These are phyloP conservation scores for Didymella lethalis DNA, from an alignment of 2,329 filamentous ascomycete genomes.

Conservation along the genomic window DNA sequence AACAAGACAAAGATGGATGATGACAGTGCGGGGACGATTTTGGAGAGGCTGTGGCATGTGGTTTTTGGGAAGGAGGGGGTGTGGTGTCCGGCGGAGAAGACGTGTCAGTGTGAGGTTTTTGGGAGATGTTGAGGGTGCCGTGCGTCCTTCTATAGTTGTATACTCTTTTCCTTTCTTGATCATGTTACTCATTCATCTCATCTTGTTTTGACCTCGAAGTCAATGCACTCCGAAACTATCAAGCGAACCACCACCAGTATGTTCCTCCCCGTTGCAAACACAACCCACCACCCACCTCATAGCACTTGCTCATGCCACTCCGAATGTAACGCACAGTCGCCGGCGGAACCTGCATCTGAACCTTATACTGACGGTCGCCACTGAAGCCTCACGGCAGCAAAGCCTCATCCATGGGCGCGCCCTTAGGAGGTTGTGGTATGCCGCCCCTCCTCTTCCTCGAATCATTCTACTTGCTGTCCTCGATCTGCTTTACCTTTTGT, in stretches of 20 bases:
- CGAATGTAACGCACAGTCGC: background rate
- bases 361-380: background rate
- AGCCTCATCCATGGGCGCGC: background rate
- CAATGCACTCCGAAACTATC: background rate
- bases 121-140: conserved; percentile 12
- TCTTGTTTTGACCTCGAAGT: background rate
- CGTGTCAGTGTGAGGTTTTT: conserved; percentile 43
- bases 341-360: background rate
- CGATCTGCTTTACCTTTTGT: background rate
- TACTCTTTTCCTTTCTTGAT: background rate
- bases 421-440: too few species aligned
- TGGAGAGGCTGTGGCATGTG: conserved; percentile 40
- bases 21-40: conserved; percentile 34
- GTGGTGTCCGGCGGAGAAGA: conserved; percentile 33
- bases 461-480: background rate
- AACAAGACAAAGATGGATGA: conserved; percentile 38
- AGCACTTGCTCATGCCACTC: background rate
- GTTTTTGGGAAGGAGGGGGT: conserved; percentile 34
- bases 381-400: background rate
- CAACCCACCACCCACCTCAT: background rate
- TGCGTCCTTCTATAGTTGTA: background rate
- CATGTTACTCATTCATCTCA: background rate
- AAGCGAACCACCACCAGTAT: background rate
- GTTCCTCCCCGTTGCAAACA: background rate
- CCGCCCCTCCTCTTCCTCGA: background rate